These are phyloP conservation scores for Hemisphaericaspora xylofermentans DNA, from an alignment of 1,139 yeast species.

Conservation along the genomic window DNA sequence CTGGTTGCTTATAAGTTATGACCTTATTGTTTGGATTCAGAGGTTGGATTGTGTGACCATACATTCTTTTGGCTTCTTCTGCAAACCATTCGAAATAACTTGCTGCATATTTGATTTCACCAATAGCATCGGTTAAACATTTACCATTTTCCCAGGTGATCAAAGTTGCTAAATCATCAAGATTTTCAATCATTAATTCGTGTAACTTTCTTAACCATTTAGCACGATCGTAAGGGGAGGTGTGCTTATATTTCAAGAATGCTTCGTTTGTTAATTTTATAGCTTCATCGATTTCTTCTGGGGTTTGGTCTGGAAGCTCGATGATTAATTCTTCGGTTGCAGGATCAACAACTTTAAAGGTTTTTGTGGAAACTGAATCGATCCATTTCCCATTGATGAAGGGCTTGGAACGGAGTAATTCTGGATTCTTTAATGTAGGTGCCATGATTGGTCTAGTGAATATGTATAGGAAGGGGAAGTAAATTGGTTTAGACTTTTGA, in stretches of 20 bases:
- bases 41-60: slow-evolving; percentile 45
- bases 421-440: slow-evolving; percentile 47
- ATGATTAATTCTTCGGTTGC: slow-evolving; percentile 63
- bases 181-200: slow-evolving; percentile 40
- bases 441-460: slow-evolving; percentile 5
- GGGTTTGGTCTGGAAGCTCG: slow-evolving; percentile 55
- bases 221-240: slow-evolving; percentile 67
- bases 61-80: slow-evolving; percentile 43
- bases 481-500: no score
- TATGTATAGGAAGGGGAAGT: background rate
- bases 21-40: slow-evolving; percentile 38
- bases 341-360: slow-evolving; percentile 73
- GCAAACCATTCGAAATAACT: slow-evolving; percentile 47
- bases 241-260: slow-evolving; percentile 55
- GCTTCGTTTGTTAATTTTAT: slow-evolving; percentile 62
- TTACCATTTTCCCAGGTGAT: slow-evolving; percentile 48
- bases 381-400: slow-evolving; percentile 75
- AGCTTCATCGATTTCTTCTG: slow-evolving; percentile 56
- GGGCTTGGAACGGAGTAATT: slow-evolving; percentile 56
- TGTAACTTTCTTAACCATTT: slow-evolving; percentile 59
- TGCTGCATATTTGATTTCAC: slow-evolving; percentile 45
- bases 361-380: slow-evolving; percentile 45
- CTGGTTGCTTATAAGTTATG: slow-evolving; percentile 44
- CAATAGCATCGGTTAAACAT: slow-evolving; percentile 39
- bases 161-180: slow-evolving; percentile 43